These are phyloP conservation scores for Macaranga tanarius DNA, from an alignment of 441 rosid species.

Conservation along the genomic window DNA sequence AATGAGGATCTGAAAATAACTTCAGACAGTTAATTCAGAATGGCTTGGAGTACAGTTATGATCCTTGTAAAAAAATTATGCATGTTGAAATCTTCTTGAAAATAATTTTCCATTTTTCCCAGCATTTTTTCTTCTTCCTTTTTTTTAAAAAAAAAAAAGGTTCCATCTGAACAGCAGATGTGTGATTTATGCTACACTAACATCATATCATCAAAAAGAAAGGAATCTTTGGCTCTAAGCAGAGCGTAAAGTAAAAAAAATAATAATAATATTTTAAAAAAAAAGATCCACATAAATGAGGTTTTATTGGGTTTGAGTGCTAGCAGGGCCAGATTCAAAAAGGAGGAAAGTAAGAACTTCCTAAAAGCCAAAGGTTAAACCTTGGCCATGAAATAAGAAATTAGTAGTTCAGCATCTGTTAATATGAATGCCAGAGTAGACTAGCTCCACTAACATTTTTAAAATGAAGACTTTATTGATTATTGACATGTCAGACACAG, in stretches of 20 bases:
- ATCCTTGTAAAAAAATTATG: neutral
- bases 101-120: neutral
- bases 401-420: neutral
- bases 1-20: neutral
- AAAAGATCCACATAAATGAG: neutral
- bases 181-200: neutral
- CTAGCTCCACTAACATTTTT: neutral
- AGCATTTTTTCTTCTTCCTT: neutral
- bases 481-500: neutral
- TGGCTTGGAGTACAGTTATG: neutral
- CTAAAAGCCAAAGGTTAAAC: neutral
- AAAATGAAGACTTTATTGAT: neutral
- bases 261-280: no score
- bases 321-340: neutral
- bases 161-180: neutral
- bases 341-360: neutral
- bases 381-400: neutral
- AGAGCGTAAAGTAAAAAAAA: neutral
- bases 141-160: neutral
- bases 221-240: neutral
- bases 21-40: neutral
- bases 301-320: no score
- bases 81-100: constrained; percentile 6
- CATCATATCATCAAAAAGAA: neutral
- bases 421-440: neutral